Base-by-base conservation (phyloP, 2,329 filamentous ascomycete genomes). In the Akanthomyces uredinophilus region DNA sequence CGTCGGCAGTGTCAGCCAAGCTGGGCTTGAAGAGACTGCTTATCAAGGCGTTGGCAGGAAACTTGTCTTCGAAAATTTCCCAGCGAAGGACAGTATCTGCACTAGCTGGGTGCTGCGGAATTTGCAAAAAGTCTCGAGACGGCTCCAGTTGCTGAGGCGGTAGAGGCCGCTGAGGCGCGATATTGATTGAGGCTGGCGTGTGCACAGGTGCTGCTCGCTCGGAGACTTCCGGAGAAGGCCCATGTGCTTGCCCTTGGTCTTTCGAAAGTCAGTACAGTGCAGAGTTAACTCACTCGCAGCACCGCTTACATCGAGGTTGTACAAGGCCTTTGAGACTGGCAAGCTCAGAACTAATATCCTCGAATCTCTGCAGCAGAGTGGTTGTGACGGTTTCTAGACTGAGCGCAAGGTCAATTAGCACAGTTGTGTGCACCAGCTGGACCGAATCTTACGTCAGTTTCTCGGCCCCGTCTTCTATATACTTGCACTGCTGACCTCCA, bases 121-220 rank as follows among this genome's bases (percentile, higher is more conserved):
- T 68, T 43, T 66, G 64, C 4, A 68, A 57, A 47, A 66, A 68
- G 52, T 67, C 65, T 47, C 66, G 39, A 1, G 66, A 66, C 5
- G 65, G 43, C 50, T 67, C 66, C 1, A 57, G 27, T 13, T 61
- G 49, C 16, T 61, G 47, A 22, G 55, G 13, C n/a, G 35, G 22
- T 16, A 27, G 46, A 27, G 46, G 13, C 24, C 22, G 18, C 37
- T 60, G 57, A 8, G 47, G 4, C 35, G 46, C 13, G 29, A 50
- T 10, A 13, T 32, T 20, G 14, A 39, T 29, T 18, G 29, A 32
- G 8, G 58, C 22, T 37, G 57, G 50, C 22, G 58, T 54, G 4
- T 37, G 50, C 2, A 37, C 41, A 29, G 41, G n/a, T 3, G 18
- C 37, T 29, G 50, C 29, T 39, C 41, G 49, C 39, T 43, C 32